phyloP scores from a whole-genome alignment of 495 filamentous ascomycete species.

The Xylaria nigripes region DNA sequence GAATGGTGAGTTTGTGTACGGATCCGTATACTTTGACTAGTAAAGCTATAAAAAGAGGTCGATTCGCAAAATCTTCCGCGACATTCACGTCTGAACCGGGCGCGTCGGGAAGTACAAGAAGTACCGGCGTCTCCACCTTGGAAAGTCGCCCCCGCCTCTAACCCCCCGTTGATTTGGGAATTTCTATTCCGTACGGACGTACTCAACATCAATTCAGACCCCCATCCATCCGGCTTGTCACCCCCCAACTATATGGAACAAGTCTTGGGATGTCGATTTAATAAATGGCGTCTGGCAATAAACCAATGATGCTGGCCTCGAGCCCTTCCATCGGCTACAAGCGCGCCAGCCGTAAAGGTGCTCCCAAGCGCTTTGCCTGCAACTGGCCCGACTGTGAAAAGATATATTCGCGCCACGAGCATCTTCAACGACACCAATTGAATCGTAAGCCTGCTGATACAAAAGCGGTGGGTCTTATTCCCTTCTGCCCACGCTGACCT shows the following conservation, averaged over 20 bases:
- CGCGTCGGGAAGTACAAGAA: too few relatives aligned
- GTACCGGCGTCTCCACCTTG: neutral
- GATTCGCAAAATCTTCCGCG: too few relatives aligned
- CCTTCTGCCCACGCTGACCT: conserved; percentile 47
- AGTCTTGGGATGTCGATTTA: conserved; percentile 17
- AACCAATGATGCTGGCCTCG: conserved; percentile 13
- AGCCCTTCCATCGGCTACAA: conserved; percentile 29
- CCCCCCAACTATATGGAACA: neutral
- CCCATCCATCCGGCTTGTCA: conserved; percentile 19
- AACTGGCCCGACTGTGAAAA: conserved; percentile 80
- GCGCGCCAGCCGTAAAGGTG: conserved; percentile 43
- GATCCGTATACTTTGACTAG: too few relatives aligned
- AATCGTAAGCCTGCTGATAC: conserved; percentile 30
- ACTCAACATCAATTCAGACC: conserved; percentile 18
- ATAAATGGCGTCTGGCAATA: conserved; percentile 24
- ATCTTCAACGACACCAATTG: conserved; percentile 57
- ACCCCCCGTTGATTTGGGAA: neutral
- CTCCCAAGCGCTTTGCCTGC: conserved; percentile 61
- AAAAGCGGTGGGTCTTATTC: conserved; percentile 13
- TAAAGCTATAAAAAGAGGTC: too few relatives aligned
- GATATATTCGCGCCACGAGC: conserved; percentile 90
- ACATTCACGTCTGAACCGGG: too few relatives aligned
- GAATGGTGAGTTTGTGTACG: too few relatives aligned
- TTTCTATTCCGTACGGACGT: too few relatives aligned
- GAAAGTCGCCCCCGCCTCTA: neutral